Evolutionary conservation across 73 alveolate genomes (phyloP).

Genomic region (Uronychia binucleata): DNA sequence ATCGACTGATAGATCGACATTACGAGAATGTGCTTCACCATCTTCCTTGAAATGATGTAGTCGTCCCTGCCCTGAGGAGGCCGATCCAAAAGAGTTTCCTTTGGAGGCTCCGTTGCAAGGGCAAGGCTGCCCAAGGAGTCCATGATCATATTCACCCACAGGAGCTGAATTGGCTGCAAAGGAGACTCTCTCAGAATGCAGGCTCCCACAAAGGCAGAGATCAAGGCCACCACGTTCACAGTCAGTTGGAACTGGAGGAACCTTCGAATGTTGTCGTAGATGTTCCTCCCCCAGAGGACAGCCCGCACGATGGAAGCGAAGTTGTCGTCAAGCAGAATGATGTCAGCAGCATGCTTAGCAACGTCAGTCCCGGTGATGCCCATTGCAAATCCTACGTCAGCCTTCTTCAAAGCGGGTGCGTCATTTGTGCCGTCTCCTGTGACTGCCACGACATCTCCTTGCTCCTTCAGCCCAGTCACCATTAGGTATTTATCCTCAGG

Average conservation of each 20-base stretch:
- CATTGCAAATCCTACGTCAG: slow-evolving; percentile 98
- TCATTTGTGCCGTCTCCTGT: slow-evolving; percentile 99
- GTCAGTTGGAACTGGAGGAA: slow-evolving; percentile 93
- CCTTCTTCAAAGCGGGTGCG: slow-evolving; percentile 96
- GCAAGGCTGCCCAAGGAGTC: slow-evolving; percentile 92
- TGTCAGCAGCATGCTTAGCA: slow-evolving; percentile 96
- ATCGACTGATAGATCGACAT: slow-evolving; percentile 73
- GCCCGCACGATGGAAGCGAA: slow-evolving; percentile 94
- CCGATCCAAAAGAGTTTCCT: slow-evolving; percentile 75
- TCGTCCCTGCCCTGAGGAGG: slow-evolving; percentile 86
- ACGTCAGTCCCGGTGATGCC: slow-evolving; percentile 98
- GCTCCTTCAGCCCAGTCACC: slow-evolving; percentile 91
- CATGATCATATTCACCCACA: slow-evolving; percentile 91
- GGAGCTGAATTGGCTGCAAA: slow-evolving; percentile 85
- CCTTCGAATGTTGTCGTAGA: slow-evolving; percentile 87
- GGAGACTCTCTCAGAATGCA: slow-evolving; percentile 88
- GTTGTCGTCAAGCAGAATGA: slow-evolving; percentile 95
- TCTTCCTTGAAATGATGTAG: slow-evolving; percentile 81
- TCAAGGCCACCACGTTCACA: slow-evolving; percentile 91
- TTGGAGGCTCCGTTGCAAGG: slow-evolving; percentile 96
- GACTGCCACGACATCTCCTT: slow-evolving; percentile 97
- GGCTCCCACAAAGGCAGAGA: slow-evolving; percentile 83
- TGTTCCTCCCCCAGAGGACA: slow-evolving; percentile 88
- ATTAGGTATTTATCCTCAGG: slow-evolving; percentile 98
- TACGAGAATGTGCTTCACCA: slow-evolving; percentile 88